Evolutionary conservation across 441 rosid genomes (phyloP).

Genomic region (Kokia cookei): DNA sequence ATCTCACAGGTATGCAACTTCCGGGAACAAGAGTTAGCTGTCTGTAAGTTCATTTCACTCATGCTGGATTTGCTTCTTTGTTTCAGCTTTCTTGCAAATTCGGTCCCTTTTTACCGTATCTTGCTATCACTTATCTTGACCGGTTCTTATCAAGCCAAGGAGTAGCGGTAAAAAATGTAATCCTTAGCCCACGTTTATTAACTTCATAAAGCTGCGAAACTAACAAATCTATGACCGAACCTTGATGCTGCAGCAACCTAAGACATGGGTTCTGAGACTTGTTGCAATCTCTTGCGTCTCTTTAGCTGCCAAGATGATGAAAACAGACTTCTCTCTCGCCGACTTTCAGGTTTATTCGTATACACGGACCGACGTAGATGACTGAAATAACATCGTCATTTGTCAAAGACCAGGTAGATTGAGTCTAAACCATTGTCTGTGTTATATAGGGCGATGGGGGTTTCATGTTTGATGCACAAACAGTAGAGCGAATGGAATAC

Average conservation of each 20-base stretch:
- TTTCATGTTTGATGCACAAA: slow-evolving; percentile 35
- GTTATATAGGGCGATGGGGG: slow-evolving; percentile 27
- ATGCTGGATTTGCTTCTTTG: neutral
- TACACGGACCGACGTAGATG: too few species aligned
- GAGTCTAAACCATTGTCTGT: neutral
- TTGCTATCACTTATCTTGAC: slow-evolving; percentile 71
- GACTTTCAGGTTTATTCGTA: slow-evolving; percentile 39
- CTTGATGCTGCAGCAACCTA: slow-evolving; percentile 34
- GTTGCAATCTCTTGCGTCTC: slow-evolving; percentile 60
- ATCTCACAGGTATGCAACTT: slow-evolving; percentile 32
- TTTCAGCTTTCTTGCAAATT: slow-evolving; percentile 28
- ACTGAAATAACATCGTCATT: too few species aligned
- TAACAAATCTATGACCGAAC: slow-evolving; percentile 1
- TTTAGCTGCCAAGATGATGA: slow-evolving; percentile 66
- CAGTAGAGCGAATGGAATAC: slow-evolving; percentile 59
- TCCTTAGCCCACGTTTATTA: neutral
- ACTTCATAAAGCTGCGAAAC: neutral
- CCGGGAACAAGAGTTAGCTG: neutral
- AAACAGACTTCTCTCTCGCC: slow-evolving; percentile 30
- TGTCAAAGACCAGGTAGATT: neutral
- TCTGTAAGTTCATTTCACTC: neutral
- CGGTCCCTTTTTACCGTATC: slow-evolving; percentile 49
- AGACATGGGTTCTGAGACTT: slow-evolving; percentile 58
- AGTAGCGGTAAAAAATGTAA: slow-evolving; percentile 32
- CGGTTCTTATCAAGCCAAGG: slow-evolving; percentile 53